phyloP scores from a whole-genome alignment of 192 early-diverging fungal genomes.

The Coemansia sp. region DNA sequence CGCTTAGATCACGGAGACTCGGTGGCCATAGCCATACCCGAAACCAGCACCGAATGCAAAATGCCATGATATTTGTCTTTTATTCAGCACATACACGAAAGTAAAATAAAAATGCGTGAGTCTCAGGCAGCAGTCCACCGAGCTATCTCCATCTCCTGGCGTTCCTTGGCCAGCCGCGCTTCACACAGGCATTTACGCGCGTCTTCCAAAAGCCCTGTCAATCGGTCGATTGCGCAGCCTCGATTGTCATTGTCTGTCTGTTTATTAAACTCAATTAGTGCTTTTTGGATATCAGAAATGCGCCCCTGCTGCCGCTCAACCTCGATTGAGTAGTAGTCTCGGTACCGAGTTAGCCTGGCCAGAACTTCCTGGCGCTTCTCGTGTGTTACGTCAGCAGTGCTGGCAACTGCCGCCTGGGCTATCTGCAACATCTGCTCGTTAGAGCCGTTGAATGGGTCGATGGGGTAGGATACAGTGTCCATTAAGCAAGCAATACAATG shows the following conservation, averaged over 20 bases:
- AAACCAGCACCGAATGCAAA: no score
- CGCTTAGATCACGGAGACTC: not conserved
- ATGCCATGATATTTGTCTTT: no score
- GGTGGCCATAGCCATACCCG: not conserved
- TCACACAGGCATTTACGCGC: slow-evolving; percentile 29
- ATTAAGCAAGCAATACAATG: not conserved
- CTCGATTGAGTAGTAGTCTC: slow-evolving; percentile 30
- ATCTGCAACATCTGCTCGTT: slow-evolving; percentile 6
- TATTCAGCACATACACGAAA: no score
- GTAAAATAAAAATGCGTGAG: no score
- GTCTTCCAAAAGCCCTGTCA: slow-evolving; percentile 21
- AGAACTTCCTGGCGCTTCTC: slow-evolving; percentile 19
- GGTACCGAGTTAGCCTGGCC: slow-evolving; percentile 27
- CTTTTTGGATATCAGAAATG: slow-evolving; percentile 28
- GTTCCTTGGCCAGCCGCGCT: slow-evolving; percentile 27
- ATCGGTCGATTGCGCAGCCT: slow-evolving; percentile 15
- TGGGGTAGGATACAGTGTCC: not conserved
- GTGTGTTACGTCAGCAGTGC: not conserved
- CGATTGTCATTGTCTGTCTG: slow-evolving; percentile 2
- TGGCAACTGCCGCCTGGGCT: not conserved
- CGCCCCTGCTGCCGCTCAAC: slow-evolving; percentile 31
- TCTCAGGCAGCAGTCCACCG: slow-evolving; percentile 8
- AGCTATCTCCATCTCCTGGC: slow-evolving; percentile 35
- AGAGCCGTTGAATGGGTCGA: not conserved
- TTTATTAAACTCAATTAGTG: slow-evolving; percentile 13